These are phyloP conservation scores for Gonapodya sp. DNA, from an alignment of 192 early-diverging fungal genomes.

Conservation along the genomic window DNA sequence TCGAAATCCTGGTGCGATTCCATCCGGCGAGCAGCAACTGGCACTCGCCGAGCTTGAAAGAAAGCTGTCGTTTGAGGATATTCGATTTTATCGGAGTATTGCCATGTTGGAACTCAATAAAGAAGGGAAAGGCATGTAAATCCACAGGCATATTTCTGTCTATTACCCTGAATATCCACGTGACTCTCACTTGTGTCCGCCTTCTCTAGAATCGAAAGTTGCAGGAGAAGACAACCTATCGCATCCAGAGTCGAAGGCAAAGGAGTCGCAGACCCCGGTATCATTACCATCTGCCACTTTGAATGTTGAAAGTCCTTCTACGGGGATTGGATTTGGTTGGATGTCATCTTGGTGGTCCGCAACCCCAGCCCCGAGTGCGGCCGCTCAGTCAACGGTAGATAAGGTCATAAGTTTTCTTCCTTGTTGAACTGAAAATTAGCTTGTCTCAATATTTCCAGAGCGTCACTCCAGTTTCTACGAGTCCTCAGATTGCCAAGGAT, in stretches of 20 bases:
- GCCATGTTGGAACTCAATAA: conserved; percentile 62
- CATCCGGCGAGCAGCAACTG: conserved; percentile 26
- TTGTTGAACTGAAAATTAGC: too few species aligned
- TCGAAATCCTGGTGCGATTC: neutral
- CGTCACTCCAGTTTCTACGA: too few species aligned
- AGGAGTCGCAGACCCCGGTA: neutral
- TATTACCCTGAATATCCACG: too few species aligned
- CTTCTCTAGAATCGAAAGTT: neutral
- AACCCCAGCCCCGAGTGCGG: too few species aligned
- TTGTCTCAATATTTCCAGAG: too few species aligned
- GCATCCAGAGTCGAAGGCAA: neutral
- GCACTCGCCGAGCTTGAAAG: conserved; percentile 61
- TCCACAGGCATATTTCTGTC: too few species aligned
- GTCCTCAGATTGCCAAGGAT: conserved; percentile 58
- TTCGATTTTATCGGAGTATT: conserved; percentile 71
- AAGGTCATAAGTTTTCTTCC: too few species aligned
- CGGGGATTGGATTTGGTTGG: neutral
- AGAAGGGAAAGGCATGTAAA: conserved; percentile 34
- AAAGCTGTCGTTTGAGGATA: conserved; percentile 78
- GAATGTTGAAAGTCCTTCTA: neutral
- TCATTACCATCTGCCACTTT: neutral
- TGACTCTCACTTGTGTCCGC: neutral
- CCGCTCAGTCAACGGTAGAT: too few species aligned
- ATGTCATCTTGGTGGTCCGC: neutral
- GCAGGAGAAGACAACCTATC: neutral